These are phyloP conservation scores for Sutorius australiensis DNA, from an alignment of 768 basidiomycete species.

Conservation along the genomic window DNA sequence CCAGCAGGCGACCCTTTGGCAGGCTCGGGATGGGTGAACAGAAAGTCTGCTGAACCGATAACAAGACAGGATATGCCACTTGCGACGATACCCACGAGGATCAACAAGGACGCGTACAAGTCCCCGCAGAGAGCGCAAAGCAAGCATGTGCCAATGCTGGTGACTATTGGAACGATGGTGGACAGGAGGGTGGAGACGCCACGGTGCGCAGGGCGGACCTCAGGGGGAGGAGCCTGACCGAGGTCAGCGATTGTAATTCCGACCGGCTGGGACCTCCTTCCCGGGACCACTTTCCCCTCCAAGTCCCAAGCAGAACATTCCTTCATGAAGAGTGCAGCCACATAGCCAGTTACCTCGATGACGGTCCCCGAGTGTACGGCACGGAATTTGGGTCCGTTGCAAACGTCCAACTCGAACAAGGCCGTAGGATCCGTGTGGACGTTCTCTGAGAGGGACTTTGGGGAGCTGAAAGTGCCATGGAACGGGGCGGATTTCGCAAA, in stretches of 20 bases:
- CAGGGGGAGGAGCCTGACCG: conserved; percentile 6
- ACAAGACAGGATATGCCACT: conserved; percentile 26
- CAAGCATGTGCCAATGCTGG: conserved; percentile 20
- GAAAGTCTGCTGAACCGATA: conserved; percentile 23
- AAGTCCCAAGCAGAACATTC: conserved; percentile 9
- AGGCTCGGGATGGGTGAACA: conserved; percentile 22
- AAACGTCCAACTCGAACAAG: conserved; percentile 15
- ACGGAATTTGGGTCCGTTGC: conserved; percentile 60
- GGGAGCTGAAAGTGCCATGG: not conserved
- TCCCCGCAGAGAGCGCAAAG: conserved; percentile 21
- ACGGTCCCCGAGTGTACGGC: conserved; percentile 63
- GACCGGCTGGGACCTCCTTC: conserved; percentile 9
- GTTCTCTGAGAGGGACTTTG: conserved; percentile 10
- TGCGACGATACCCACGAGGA: conserved; percentile 30
- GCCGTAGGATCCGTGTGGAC: conserved; percentile 15
- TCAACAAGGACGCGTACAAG: conserved; percentile 28
- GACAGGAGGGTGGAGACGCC: conserved; percentile 2
- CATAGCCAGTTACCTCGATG: conserved; percentile 43
- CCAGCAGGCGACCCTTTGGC: conserved; percentile 25
- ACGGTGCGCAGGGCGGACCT: conserved; percentile 3
- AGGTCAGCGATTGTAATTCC: conserved; percentile 12
- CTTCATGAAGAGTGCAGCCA: conserved; percentile 47
- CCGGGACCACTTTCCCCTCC: conserved; percentile 9
- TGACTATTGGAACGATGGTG: conserved; percentile 18
- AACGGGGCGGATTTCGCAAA: conserved; percentile 16